Evolutionary conservation across 805 yeast genomes (phyloP).

Genomic region (Lachancea cidri): DNA sequence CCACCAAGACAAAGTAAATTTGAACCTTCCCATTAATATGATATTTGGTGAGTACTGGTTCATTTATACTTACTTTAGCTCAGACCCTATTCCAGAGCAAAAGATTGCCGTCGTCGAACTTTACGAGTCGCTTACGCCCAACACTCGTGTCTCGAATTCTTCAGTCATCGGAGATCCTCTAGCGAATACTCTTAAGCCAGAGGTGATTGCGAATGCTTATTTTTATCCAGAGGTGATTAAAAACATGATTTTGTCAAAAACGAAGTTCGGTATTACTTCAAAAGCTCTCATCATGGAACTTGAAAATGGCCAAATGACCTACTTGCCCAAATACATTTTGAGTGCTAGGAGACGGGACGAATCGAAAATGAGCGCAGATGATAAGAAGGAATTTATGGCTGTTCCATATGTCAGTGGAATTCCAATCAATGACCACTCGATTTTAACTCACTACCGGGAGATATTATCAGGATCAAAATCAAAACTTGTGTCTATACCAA

Average conservation of each 20-base stretch:
- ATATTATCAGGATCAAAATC: conserved; percentile 32
- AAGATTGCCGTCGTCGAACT: conserved; percentile 71
- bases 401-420: conserved; percentile 63
- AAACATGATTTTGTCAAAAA: conserved; percentile 47
- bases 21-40: conserved; percentile 42
- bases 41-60: conserved; percentile 82
- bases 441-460: conserved; percentile 48
- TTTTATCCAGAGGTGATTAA: conserved; percentile 55
- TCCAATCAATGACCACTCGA: conserved; percentile 41
- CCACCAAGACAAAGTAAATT: conserved; percentile 40
- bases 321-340: conserved; percentile 64
- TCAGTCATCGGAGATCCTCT: conserved; percentile 32
- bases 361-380: conserved; percentile 45
- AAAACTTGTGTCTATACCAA: conserved; percentile 44
- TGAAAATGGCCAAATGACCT: conserved; percentile 54
- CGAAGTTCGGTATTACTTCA: conserved; percentile 62
- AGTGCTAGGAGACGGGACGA: conserved; percentile 66
- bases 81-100: conserved; percentile 44
- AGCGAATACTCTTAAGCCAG: conserved; percentile 38
- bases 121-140: conserved; percentile 59
- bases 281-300: conserved; percentile 60
- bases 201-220: conserved; percentile 51
- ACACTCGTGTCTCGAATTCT: conserved; percentile 36
- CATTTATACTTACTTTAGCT: conserved; percentile 57
- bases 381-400: conserved; percentile 53